Base-by-base conservation (phyloP, 805 yeast genomes). In the Starmerella cellae region DNA sequence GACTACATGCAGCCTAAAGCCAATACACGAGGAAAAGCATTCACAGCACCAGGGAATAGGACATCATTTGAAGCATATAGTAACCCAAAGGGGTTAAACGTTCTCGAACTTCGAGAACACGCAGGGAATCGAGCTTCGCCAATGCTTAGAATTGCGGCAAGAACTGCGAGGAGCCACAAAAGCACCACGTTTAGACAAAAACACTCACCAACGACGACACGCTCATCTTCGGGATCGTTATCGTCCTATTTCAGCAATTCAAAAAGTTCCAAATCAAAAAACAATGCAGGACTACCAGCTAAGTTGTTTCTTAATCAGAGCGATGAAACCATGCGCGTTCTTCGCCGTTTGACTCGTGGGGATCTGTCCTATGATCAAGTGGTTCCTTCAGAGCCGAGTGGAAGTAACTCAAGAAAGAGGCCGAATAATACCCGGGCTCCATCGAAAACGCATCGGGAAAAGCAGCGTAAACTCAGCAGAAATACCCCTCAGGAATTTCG, bases 271-370 rank as follows among this genome's bases (percentile, higher is more conserved):
- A 29, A 17, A 29, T 9, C 32, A 9, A 14, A 29, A 14, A 14
- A 8, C 6, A 29, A 8, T 24, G 11, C 11, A 24, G 11, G 28
- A 8, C n/a, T 14, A 5, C n/a, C 26, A 23, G 20, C 42, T 5
- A 41, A 41, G 20, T 13, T 35, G 11, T 41, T 41, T 22, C 39
- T 28, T 3, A 35, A 41, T 19, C 43, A 41, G 13, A 35, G 43
- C 24, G 8, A 8, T 20, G 36, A 30, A 22, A 18, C 43, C 5
- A 28, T 35, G 39, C 29, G 27, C 4, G 19, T 26, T 3, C 30
- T 36, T 8, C 39, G 31, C 4, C 4, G 31, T 5, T 11, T 6
- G 22, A n/a, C 21, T 8, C 31, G 20, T 11, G 39, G 39, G 8
- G 22, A 26, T 23, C 31, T 26, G 8, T 8, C 5, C 26, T 33